These are phyloP conservation scores for Solidago caesia DNA, from an alignment of 129 eudicot genomes.

Conservation along the genomic window DNA sequence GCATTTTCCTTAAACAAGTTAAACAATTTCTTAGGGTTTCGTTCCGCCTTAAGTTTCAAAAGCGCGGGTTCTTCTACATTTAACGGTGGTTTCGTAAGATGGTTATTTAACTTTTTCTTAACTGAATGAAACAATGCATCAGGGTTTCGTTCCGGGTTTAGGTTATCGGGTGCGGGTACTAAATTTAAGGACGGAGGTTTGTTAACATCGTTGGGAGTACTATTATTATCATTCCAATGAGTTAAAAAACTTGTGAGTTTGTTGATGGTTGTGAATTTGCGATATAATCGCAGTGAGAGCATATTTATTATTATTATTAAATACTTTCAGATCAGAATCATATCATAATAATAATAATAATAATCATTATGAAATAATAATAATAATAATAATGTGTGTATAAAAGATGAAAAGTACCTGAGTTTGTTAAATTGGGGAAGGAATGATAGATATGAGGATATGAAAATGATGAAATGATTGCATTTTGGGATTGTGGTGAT, in stretches of 20 bases:
- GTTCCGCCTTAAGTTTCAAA: conserved; percentile 56
- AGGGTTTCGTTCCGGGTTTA: too few species aligned
- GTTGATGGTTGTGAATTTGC: conserved; percentile 31
- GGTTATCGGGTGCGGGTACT: too few species aligned
- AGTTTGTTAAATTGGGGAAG: conserved; percentile 3
- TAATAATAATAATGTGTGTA: background rate
- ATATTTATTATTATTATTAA: conserved; percentile 16
- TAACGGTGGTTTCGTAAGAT: too few species aligned
- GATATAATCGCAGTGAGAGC: conserved; percentile 34
- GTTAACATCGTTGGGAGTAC: conserved; percentile 29
- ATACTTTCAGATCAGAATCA: conserved; percentile 23
- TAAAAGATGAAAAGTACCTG: conserved; percentile 26
- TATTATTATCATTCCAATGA: conserved; percentile 2
- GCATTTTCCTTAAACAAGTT: conserved; percentile 69
- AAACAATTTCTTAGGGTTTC: conserved; percentile 72
- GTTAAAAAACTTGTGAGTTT: conserved; percentile 13
- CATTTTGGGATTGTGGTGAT: conserved; percentile 16
- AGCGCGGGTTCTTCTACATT: conserved; percentile 60
- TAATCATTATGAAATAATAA: background rate
- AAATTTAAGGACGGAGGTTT: conserved; percentile 1
- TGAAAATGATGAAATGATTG: conserved; percentile 11
- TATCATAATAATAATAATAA: conserved; percentile 2
- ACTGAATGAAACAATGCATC: too few species aligned
- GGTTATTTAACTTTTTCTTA: too few species aligned
- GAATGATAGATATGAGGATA: conserved; percentile 7